These are phyloP conservation scores for Clonostachys sp. DNA, from an alignment of 2,329 filamentous ascomycete genomes.

Conservation along the genomic window DNA sequence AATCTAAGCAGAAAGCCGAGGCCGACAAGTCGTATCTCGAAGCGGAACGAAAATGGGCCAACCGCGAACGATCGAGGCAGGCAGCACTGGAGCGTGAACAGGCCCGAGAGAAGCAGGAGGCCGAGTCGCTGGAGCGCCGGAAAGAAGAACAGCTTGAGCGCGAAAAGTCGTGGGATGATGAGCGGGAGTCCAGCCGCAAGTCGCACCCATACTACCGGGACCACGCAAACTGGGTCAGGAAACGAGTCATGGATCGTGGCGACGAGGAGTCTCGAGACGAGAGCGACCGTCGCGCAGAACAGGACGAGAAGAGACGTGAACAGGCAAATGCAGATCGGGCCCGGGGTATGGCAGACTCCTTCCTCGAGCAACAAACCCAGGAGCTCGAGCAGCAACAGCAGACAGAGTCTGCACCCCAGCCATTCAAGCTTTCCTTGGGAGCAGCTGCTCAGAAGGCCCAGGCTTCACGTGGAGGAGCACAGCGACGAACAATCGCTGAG, in stretches of 20 bases:
- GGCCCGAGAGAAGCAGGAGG: constrained; percentile 73
- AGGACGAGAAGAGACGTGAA: constrained; percentile 66
- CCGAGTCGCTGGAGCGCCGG: constrained; percentile 58
- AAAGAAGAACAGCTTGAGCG: constrained; percentile 65
- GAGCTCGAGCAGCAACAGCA: constrained; percentile 56
- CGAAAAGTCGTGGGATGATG: constrained; percentile 79
- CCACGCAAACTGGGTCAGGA: constrained; percentile 77
- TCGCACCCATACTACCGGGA: constrained; percentile 82
- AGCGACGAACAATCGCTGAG: constrained; percentile 81
- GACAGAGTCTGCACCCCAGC: constrained; percentile 51
- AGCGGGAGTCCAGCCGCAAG: constrained; percentile 71
- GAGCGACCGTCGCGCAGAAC: constrained; percentile 74
- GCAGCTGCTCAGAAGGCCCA: constrained; percentile 74
- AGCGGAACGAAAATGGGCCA: constrained; percentile 85
- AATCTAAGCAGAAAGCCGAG: constrained; percentile 69
- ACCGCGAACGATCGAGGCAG: constrained; percentile 78
- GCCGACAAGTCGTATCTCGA: constrained; percentile 78
- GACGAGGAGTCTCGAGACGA: constrained; percentile 77
- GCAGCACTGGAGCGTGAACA: constrained; percentile 83
- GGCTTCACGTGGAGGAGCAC: constrained; percentile 48
- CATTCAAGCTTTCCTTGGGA: constrained; percentile 90
- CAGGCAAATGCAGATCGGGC: constrained; percentile 73
- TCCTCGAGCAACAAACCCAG: constrained; percentile 78
- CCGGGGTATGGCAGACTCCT: constrained; percentile 81
- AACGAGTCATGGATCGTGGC: constrained; percentile 67